phyloP scores from a whole-genome alignment of 768 basidiomycete species.

The Mycena filopes region DNA sequence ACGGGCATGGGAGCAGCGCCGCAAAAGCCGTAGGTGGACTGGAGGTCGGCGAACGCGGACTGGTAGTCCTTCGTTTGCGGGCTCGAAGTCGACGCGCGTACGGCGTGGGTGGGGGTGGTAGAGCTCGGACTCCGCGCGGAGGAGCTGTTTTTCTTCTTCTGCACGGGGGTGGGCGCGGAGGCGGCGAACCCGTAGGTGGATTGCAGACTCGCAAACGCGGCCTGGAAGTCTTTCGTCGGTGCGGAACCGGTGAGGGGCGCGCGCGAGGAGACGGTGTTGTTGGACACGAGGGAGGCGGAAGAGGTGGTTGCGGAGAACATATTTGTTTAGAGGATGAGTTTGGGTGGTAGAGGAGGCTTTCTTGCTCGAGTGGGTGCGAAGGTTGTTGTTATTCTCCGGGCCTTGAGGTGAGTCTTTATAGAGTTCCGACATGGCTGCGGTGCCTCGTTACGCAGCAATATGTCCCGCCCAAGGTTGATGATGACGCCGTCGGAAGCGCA shows the following conservation, averaged over 20 bases:
- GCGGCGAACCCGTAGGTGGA: conserved; percentile 22
- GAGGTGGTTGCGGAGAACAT: conserved; percentile 21
- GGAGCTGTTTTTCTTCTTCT: background rate
- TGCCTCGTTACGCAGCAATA: conserved; percentile 1
- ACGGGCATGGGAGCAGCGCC: conserved; percentile 8
- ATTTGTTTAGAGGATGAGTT: background rate
- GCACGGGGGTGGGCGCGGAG: conserved; percentile 6
- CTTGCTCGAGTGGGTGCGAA: background rate
- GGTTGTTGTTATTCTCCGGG: conserved; percentile 8
- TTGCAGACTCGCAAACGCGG: conserved; percentile 24
- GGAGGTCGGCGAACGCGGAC: no score
- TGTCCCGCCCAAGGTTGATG: background rate
- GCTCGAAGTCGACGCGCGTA: background rate
- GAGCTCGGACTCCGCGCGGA: background rate
- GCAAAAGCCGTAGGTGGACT: conserved; percentile 16
- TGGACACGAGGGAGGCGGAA: conserved; percentile 20
- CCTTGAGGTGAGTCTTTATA: conserved; percentile 5
- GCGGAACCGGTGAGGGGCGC: conserved; percentile 8
- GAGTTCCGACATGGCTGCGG: conserved; percentile 9
- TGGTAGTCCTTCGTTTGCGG: background rate
- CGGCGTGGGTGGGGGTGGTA: no score
- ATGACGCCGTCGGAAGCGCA: conserved; percentile 6
- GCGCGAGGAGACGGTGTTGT: conserved; percentile 21
- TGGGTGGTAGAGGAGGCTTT: background rate
- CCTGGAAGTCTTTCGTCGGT: conserved; percentile 16